Base-by-base conservation (phyloP, 2,329 filamentous ascomycete species). In the Clonostachys solani region DNA sequence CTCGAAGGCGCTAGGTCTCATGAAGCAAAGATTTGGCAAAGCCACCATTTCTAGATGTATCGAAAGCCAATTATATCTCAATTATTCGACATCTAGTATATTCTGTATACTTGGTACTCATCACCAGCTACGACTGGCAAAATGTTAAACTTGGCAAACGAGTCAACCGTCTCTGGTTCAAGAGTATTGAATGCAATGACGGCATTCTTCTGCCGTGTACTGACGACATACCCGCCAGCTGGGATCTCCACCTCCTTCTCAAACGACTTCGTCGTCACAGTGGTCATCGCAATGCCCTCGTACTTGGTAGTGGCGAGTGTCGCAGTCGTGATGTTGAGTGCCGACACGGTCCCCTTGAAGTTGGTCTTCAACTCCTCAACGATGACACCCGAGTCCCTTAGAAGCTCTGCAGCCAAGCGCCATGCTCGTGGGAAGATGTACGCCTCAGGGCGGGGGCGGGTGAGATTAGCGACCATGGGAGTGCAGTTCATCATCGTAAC, bases 121-220 rank as follows among this genome's bases (percentile, higher is more conserved):
- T 65, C 61, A 0, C 58, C 60, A 2, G 43, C 54, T 6, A 48
- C 47, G 2, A 63, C 46, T 3, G 62, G 60, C 2, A 64, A 47
- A 5, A 64, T 56, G 44, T 61, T 63, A 12, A 56, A 58, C 3
- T 56, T 61, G 1, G 55, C 62, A 40, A 62, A 64, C 4, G 62
- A 64, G 48, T 64, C 62, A 12, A 60, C 57, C 3, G 56, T 58
- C 53, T 64, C 62, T 0, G 62, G 62, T 50, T 64, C 62, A 12
- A 64, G 47, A 2, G 55, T 58, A 13, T 54, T 54, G 7, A 64
- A 54, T 0, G 60, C 58, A 2, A 60, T 45, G 0, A 50, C 62
- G 0, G 61, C 59, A 13, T 63, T 64, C 50, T 60, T 62, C 43
- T 64, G 62, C 9, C 56, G 53, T 2, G 62, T 64, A 50, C 57